Evolutionary conservation across 2,329 filamentous ascomycete species (phyloP), one percentile per base, ranked within the genome.

Genomic region (Geosmithia flava): DNA sequence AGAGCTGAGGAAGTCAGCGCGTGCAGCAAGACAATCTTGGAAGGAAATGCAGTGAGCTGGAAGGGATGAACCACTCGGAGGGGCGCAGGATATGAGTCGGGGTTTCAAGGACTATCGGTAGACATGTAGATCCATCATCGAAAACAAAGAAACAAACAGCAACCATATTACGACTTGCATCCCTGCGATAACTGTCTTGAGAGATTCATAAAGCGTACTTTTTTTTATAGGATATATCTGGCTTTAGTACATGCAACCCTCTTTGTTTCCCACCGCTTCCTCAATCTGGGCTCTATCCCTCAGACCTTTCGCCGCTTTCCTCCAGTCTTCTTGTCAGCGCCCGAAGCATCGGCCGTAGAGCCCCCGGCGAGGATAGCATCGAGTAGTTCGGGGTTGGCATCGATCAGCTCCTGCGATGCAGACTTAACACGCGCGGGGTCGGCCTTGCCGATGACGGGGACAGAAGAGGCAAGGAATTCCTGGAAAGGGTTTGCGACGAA

Each of bases 401-500:
- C 61, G 7, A 67, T 52, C 37, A 68, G 56, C 27, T 66, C 60
- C 46, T 66, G 59, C 6, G 65, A 57, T 3, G 62, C 59, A 40
- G 59, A 54, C 51, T 58, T 59, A n/a, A 71, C 71, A 49, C 74
- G 71, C 62, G 76, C 76, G 39, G 81, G 75, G 57, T 91, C 86
- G 30, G 74, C 73, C 55, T 72, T 72, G 46, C 81, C 85, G 52
- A 91, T 74, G 30, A 76, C 60, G 1, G 81, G 76, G 3, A 91
- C 72, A 41, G 75, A 73, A n/a, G 74, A 75, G 11, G 85, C 85
- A 45, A 93, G 70, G 68, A 87, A 80, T 60, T 81, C 76, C 72
- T 93, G 87, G 66, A 93, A 90, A 6, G 87, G 86, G 54, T 78
- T 70, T 8, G 79, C 76, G 44, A 89, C 76, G 61, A 93, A 89